These are phyloP conservation scores for Straminergon stramineum DNA, from an alignment of 225 moss, liverwort and hornwort genomes.

Conservation along the genomic window DNA sequence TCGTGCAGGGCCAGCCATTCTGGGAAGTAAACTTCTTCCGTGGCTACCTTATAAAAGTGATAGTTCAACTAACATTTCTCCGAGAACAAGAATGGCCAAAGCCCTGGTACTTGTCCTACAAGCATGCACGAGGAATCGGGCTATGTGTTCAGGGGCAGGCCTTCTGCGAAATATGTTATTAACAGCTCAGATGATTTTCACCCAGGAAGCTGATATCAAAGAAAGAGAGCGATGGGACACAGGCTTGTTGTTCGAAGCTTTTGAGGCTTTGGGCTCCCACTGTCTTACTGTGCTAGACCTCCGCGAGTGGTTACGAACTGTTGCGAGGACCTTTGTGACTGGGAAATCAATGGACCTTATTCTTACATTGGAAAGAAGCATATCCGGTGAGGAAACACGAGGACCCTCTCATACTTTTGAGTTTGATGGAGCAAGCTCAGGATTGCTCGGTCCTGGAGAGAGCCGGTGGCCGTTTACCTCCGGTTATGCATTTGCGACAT, in stretches of 20 bases:
- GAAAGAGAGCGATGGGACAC: slow-evolving; percentile 53
- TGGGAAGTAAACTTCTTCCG: slow-evolving; percentile 76
- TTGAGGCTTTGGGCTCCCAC: slow-evolving; percentile 92
- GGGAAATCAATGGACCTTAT: slow-evolving; percentile 78
- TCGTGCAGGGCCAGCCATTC: slow-evolving; percentile 79
- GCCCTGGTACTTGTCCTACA: slow-evolving; percentile 72
- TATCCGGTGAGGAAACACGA: slow-evolving; percentile 86
- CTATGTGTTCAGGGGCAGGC: slow-evolving; percentile 86
- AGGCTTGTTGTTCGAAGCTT: slow-evolving; percentile 62
- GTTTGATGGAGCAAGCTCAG: slow-evolving; percentile 96
- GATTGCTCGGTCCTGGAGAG: slow-evolving; percentile 94
- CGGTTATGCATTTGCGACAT: slow-evolving; percentile 94
- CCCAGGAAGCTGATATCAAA: slow-evolving; percentile 31
- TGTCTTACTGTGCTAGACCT: slow-evolving; percentile 83
- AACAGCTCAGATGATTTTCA: slow-evolving; percentile 57
- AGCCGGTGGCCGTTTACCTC: slow-evolving; percentile 89
- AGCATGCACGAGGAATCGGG: slow-evolving; percentile 93
- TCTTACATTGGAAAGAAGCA: slow-evolving; percentile 72
- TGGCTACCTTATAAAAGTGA: slow-evolving; percentile 60
- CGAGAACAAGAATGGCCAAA: slow-evolving; percentile 80
- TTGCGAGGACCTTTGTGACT: slow-evolving; percentile 55
- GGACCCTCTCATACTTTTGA: slow-evolving; percentile 92
- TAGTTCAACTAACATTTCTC: slow-evolving; percentile 33
- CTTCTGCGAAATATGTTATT: slow-evolving; percentile 66
- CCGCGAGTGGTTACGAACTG: slow-evolving; percentile 87